Conservation (phyloP, 1,284 basidiomycete species). For the Tilletia horrida region DNA sequence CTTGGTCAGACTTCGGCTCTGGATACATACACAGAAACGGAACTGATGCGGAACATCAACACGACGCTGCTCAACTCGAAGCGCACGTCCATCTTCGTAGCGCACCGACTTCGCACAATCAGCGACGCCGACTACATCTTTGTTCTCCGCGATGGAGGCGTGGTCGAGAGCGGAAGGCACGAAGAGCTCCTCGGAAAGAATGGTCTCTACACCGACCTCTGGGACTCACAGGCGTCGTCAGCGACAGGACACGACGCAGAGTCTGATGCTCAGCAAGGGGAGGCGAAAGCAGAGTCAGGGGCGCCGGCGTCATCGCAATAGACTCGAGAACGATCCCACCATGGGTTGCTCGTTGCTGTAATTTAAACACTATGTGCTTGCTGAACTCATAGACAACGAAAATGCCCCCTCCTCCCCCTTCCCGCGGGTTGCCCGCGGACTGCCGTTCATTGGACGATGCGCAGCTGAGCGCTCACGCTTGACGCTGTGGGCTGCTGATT, state of each 20-base stretch:
- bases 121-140: slow-evolving; percentile 65
- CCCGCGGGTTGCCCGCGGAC: too few species aligned
- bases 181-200: slow-evolving; percentile 33
- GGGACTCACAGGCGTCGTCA: slow-evolving; percentile 35
- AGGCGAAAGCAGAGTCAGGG: background rate
- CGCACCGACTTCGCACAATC: slow-evolving; percentile 73
- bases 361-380: too few species aligned
- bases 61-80: slow-evolving; percentile 69
- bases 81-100: slow-evolving; percentile 81
- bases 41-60: slow-evolving; percentile 93
- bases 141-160: slow-evolving; percentile 42
- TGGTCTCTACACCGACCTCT: slow-evolving; percentile 50
- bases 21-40: slow-evolving; percentile 88
- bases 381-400: too few species aligned
- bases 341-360: too few species aligned
- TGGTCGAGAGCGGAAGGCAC: slow-evolving; percentile 46
- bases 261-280: background rate
- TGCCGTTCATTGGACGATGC: too few species aligned
- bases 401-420: too few species aligned
- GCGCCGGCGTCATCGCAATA: too few species aligned
- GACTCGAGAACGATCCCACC: too few species aligned
- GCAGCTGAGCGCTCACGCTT: too few species aligned
- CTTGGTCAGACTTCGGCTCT: slow-evolving; percentile 79
- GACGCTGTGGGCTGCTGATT: too few species aligned
- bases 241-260: background rate